phyloP scores from a whole-genome alignment of 2,329 filamentous ascomycete species.

The Epichloe aotearoae region DNA sequence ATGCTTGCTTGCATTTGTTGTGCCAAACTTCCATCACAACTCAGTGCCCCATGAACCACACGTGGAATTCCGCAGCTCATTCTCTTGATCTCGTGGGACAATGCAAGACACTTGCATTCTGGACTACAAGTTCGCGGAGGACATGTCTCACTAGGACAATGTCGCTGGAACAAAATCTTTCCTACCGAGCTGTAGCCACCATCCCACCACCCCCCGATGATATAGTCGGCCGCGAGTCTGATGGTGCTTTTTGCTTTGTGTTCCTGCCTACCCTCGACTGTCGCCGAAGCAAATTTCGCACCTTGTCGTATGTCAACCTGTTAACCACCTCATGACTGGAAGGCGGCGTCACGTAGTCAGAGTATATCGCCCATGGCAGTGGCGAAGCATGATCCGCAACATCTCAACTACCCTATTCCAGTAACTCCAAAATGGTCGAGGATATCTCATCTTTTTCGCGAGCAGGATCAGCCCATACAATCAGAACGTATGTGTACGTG shows the following conservation, averaged over 20 bases:
- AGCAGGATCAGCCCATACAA: constrained; percentile 13
- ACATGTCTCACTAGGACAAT: constrained; percentile 35
- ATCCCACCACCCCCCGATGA: constrained; percentile 35
- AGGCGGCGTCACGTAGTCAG: constrained; percentile 20
- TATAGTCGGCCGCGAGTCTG: constrained; percentile 24
- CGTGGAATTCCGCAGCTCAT: no score
- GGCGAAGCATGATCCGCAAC: constrained; percentile 24
- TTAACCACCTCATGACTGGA: constrained; percentile 26
- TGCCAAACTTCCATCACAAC: no score
- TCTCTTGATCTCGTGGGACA: no score
- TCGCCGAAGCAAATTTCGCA: constrained; percentile 15
- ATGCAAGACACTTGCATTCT: constrained; percentile 25
- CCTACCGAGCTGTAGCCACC: constrained; percentile 29
- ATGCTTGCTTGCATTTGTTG: no score
- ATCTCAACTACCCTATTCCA: constrained; percentile 14
- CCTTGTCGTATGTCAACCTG: constrained; percentile 19
- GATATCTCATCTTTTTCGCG: constrained; percentile 10
- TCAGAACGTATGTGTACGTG: constrained; percentile 4
- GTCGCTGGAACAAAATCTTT: constrained; percentile 23
- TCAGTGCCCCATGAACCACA: no score
- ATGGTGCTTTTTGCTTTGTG: constrained; percentile 8
- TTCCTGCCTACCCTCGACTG: constrained; percentile 13
- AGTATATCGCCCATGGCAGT: constrained; percentile 16
- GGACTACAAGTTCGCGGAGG: constrained; percentile 35
- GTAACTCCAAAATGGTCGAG: constrained; percentile 16